Base-by-base conservation (phyloP, 2,329 filamentous ascomycete species). In the Fonsecaea pugnacius region DNA sequence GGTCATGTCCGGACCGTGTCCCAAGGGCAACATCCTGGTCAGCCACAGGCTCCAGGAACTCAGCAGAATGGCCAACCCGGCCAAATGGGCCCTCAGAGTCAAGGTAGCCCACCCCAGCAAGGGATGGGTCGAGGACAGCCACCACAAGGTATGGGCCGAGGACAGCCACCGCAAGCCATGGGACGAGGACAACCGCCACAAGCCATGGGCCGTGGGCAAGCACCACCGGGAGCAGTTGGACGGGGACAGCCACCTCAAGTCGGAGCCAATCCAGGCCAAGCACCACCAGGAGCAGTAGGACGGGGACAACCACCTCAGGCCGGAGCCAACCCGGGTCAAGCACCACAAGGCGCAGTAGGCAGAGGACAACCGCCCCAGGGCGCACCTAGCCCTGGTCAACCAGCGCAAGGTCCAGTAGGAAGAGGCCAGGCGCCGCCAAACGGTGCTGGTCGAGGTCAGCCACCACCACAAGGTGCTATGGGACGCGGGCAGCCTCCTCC, bases 1-100 rank as follows among this genome's bases (percentile, higher is more conserved):
- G 52, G 51, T 46, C 59, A 62, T 27, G 18, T 43, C 36, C 51
- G 59, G 16, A 62, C 48, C 30, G 51, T 62, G 18, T 48, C 43
- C n/a, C n/a, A 14, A 18, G 46, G 40, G 30, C 30, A 36, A 12
- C 40, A 40, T 58, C 56, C 43, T 32, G 33, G 56, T 38, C 56
- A 59, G 33, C 57, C 52, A 36, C 57, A 48, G 10, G 43, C 43
- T 10, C 43, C 43, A 24, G 43, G 18, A 48, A 48, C 16, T 24
- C 43, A 12, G 18, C 55, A 30, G n/a, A 46, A 48, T 27, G 16
- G 35, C 27, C 58, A 53, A 43, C 33, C 50, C 18, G 38, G 59
- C 12, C 59, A 38, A 55, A 56, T 40, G 53, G 33, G 27, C 33
- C 33, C 54, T 40, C 54, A 58, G 30, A 16, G 43, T 27, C 43